phyloP scores from a whole-genome alignment of 1,284 basidiomycete genomes.

The Pseudozyma hubeiensis region DNA sequence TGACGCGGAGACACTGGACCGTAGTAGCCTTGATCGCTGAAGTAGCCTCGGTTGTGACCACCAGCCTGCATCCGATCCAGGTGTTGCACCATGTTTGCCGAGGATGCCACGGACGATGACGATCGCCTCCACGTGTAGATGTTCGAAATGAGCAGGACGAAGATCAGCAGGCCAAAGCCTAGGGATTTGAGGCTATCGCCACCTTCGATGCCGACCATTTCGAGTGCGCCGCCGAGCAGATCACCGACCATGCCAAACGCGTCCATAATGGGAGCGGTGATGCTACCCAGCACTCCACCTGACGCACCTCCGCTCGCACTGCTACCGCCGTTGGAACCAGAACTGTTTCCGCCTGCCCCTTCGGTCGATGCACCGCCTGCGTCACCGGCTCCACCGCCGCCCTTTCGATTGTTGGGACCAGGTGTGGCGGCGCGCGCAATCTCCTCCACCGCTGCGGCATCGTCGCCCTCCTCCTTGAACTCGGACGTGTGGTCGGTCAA shows the following conservation, averaged over 20 bases:
- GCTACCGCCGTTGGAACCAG: not conserved
- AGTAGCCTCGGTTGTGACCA: conserved; percentile 39
- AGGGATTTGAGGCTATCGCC: conserved; percentile 48
- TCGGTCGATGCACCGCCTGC: conserved; percentile 7
- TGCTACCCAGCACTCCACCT: conserved; percentile 15
- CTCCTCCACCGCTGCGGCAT: conserved; percentile 64
- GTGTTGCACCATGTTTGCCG: conserved; percentile 10
- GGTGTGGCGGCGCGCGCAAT: conserved; percentile 52
- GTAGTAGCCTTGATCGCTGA: conserved; percentile 35
- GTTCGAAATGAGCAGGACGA: conserved; percentile 68
- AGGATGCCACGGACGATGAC: conserved; percentile 7
- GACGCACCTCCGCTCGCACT: not conserved
- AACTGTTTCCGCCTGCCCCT: not conserved
- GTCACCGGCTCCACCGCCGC: conserved; percentile 21
- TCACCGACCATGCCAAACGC: conserved; percentile 46
- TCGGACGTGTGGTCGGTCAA: conserved; percentile 88
- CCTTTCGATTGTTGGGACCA: conserved; percentile 25
- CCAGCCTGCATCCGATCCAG: conserved; percentile 29
- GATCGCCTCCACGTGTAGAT: conserved; percentile 49
- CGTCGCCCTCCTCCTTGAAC: conserved; percentile 85
- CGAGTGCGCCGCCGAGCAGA: conserved; percentile 42
- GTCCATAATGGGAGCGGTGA: conserved; percentile 23
- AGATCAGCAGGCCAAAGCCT: conserved; percentile 59
- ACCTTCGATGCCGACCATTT: conserved; percentile 32
- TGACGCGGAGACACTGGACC: conserved; percentile 24